phyloP scores from a whole-genome alignment of 2,329 filamentous ascomycete species.

The Ophiocordyceps australis region DNA sequence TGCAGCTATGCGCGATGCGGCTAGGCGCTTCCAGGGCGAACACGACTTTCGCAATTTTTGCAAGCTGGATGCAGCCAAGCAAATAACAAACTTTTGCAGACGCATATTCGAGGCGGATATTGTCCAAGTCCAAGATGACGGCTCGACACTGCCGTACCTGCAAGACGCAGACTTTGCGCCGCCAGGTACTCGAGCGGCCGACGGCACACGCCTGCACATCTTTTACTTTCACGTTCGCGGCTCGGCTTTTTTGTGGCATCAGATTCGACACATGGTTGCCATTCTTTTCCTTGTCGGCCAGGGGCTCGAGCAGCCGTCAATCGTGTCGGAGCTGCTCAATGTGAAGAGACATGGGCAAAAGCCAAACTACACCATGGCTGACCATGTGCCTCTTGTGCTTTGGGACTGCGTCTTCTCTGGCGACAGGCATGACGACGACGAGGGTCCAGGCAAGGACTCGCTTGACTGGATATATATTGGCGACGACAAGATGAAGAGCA shows the following conservation, averaged over 20 bases:
- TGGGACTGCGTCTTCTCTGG: conserved; percentile 88
- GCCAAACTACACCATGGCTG: conserved; percentile 80
- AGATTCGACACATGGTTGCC: conserved; percentile 87
- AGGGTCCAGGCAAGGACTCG: conserved; percentile 26
- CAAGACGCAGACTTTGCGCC: conserved; percentile 17
- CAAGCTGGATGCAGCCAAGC: conserved; percentile 80
- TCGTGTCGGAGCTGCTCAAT: conserved; percentile 63
- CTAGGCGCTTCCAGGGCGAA: conserved; percentile 58
- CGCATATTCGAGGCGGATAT: conserved; percentile 69
- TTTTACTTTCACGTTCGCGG: conserved; percentile 83
- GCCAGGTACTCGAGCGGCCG: no score
- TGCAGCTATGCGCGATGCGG: conserved; percentile 67
- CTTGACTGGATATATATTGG: conserved; percentile 68
- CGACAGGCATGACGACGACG: neutral
- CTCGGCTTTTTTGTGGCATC: conserved; percentile 92
- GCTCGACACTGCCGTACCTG: conserved; percentile 38
- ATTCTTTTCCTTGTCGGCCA: conserved; percentile 88
- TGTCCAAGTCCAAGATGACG: conserved; percentile 42
- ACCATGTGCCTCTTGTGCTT: conserved; percentile 75
- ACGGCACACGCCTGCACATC: conserved; percentile 36
- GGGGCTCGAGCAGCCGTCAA: conserved; percentile 56
- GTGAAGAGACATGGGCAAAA: conserved; percentile 50
- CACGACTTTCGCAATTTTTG: conserved; percentile 97
- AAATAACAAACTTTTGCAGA: conserved; percentile 68
- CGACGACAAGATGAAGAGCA: conserved; percentile 38